These are phyloP conservation scores for Taphrina deformans DNA, from an alignment of 1,139 yeast species.

Conservation along the genomic window DNA sequence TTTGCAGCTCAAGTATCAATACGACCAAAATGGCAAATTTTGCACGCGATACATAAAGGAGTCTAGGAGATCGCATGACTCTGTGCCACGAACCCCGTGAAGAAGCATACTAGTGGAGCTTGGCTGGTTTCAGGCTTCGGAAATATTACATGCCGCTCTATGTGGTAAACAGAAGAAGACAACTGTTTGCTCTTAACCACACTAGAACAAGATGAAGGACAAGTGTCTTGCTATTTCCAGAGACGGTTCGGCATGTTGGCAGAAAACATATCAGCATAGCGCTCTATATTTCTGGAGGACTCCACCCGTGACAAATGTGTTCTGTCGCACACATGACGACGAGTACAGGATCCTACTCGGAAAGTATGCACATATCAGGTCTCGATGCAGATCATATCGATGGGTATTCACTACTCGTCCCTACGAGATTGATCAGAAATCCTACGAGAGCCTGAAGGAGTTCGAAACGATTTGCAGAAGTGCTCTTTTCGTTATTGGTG, in stretches of 20 bases:
- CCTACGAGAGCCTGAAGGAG: not conserved
- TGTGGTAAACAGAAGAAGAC: not conserved
- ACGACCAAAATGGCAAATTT: not conserved
- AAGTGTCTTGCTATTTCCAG: not conserved
- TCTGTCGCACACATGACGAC: slow-evolving; percentile 1
- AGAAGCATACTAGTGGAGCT: not conserved
- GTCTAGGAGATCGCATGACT: not conserved
- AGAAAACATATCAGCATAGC: not conserved
- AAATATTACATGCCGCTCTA: not conserved
- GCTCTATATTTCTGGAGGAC: not conserved
- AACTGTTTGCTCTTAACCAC: not conserved
- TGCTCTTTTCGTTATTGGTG: not conserved
- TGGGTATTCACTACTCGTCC: not conserved
- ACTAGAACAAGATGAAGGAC: not conserved
- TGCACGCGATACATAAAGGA: not conserved
- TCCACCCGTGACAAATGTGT: not conserved
- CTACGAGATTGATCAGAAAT: slow-evolving; percentile 5
- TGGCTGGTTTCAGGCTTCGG: not conserved
- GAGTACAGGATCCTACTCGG: not conserved
- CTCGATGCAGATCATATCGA: not conserved
- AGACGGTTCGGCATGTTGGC: not conserved
- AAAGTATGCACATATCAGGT: not conserved
- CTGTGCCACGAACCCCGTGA: not conserved
- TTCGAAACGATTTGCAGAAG: not conserved
- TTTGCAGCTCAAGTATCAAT: not conserved